Base-by-base conservation (phyloP, 805 yeast species). In the Spathaspora girioi region DNA sequence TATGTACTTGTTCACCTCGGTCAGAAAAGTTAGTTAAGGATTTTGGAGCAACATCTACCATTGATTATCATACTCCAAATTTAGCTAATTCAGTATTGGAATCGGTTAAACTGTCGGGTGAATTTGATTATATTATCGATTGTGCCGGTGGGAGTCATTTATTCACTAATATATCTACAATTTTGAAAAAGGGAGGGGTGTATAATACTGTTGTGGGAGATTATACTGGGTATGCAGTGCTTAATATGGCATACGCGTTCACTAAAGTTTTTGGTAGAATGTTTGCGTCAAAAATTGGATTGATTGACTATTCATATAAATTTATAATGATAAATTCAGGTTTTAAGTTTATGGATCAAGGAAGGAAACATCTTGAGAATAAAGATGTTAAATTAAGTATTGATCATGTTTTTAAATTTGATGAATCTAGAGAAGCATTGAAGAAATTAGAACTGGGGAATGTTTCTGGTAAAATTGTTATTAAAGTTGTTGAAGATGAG, bases 401-500 rank as follows among this genome's bases (percentile, higher is more conserved):
- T 45, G 93, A 87, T 60, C 73, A 84, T 5, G 77, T 76, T 32
- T 76, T 69, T 54, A 62, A 72, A 14, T 75, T 84, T 55, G 76
- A 70, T 1, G 78, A 86, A 15, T 80, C 63, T 54, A 55, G 75
- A 45, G 62, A 70, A 8, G 94, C 90, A 1, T 63, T 79, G 44
- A 77, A 78, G 8, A 70, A 69, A 54, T 62, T 86, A 27, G 63
- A 63, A 7, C 63, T 73, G 31, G 77, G 80, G 51, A 69, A 63
- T 46, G 83, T 85, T 7, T 79, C 76, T 50, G 97, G 96, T 38
- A 89, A 89, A 64, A 70, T 86, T 46, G 78, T 89, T n/a, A 50
- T 82, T 29, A 59, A 63, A 49, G 58, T 71, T 15, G 9, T 4
- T 3, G 40, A 35, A n/a, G 18, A 35, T 35, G 7, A 35, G 17